A percentile compares a stretch with the other conserved stretches of the same genome.
Conservation (phyloP, 148 eudicot genomes). For the Rhododendron ferrugineum region DNA sequence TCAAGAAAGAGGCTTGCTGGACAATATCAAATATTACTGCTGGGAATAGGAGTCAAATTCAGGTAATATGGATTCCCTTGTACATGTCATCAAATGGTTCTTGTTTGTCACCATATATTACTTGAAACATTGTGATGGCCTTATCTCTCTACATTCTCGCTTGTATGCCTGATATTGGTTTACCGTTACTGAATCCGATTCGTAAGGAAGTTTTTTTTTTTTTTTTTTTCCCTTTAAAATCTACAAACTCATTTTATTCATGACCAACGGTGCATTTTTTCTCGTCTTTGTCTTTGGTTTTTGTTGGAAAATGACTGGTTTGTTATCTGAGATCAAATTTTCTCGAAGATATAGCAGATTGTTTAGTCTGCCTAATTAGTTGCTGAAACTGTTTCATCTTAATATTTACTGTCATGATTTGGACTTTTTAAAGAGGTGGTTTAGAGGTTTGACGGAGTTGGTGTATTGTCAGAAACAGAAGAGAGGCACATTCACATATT, state of each 20-base stretch:
- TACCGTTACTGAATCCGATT: not conserved
- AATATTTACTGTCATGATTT: not conserved
- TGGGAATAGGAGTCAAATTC: slow-evolving; percentile 69
- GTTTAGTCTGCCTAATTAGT: not conserved
- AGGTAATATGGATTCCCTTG: slow-evolving; percentile 35
- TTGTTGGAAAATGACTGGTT: not conserved
- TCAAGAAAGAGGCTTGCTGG: slow-evolving; percentile 88
- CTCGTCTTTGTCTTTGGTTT: not conserved
- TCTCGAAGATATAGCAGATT: not conserved
- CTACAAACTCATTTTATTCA: not conserved
- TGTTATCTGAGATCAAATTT: not conserved
- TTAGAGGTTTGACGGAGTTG: not conserved
- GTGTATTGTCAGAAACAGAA: not conserved
- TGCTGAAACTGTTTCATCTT: not conserved
- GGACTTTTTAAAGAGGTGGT: not conserved
- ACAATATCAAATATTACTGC: slow-evolving; percentile 83
- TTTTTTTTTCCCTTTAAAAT: not conserved
- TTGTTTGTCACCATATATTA: not conserved
- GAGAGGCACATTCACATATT: not conserved
- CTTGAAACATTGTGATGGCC: not conserved
- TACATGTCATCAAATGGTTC: not conserved
- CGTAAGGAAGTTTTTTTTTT: not conserved
- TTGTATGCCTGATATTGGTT: not conserved
- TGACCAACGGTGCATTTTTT: not conserved
- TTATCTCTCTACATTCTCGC: not conserved